A percentile compares a stretch with the other conserved stretches of the same genome.
These are phyloP conservation scores for Trametes coccinea DNA, from an alignment of 768 basidiomycete species.

Conservation along the genomic window DNA sequence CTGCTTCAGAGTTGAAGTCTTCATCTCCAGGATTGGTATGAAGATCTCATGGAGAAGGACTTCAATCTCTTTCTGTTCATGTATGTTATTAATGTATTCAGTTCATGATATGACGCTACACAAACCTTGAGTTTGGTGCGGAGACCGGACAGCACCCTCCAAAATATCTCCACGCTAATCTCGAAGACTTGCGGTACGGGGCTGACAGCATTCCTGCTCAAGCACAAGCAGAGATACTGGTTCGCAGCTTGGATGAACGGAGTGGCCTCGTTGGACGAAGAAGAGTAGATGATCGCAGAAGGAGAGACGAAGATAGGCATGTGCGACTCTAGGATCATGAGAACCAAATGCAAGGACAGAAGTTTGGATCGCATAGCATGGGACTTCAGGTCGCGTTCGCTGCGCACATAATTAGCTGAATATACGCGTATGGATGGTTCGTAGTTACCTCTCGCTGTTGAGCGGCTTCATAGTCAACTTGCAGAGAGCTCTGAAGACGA, in stretches of 20 bases:
- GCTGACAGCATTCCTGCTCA: conserved; percentile 95
- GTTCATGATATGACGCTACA: background rate
- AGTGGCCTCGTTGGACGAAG: conserved; percentile 82
- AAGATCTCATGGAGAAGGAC: conserved; percentile 99
- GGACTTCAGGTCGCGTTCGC: conserved; percentile 94
- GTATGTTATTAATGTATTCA: conserved; percentile 14
- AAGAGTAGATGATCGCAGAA: conserved; percentile 87
- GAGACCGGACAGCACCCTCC: conserved; percentile 92
- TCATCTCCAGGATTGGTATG: conserved; percentile 97
- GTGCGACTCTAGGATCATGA: conserved; percentile 89
- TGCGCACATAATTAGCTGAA: conserved; percentile 35
- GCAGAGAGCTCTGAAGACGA: conserved; percentile 95
- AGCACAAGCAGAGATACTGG: conserved; percentile 89
- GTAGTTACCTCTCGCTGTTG: conserved; percentile 81
- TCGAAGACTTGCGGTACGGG: conserved; percentile 97
- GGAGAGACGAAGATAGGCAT: conserved; percentile 90
- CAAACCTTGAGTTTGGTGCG: conserved; percentile 91
- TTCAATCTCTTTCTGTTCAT: conserved; percentile 92
- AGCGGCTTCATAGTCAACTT: conserved; percentile 98
- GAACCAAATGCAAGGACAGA: conserved; percentile 89
- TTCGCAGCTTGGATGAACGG: conserved; percentile 92
- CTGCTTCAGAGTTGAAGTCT: conserved; percentile 91
- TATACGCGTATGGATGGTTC: background rate
- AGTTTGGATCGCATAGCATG: conserved; percentile 98
- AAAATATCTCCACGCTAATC: conserved; percentile 97